A percentile compares a stretch with the other conserved stretches of the same genome.
phyloP scores from a whole-genome alignment of 139 green algal species.

The Mesotaenium endlicherianum region DNA sequence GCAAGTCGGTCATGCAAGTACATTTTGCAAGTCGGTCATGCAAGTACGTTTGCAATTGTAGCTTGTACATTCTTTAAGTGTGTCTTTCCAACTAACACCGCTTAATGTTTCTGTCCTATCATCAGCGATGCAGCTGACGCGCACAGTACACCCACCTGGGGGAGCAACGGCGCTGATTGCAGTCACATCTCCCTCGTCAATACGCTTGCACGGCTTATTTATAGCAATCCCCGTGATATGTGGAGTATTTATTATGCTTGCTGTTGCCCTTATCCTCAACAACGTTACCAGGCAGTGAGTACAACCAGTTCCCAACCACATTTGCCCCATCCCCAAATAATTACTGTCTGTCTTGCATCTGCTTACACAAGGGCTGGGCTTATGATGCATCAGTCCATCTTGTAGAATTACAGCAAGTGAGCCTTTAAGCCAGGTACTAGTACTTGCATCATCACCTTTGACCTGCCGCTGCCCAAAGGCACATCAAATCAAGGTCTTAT shows the following conservation, averaged over 20 bases:
- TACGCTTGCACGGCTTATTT: conserved; percentile 31
- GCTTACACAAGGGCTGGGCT: neutral
- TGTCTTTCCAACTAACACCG: too few relatives aligned
- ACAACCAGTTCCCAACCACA: neutral
- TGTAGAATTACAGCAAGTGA: neutral
- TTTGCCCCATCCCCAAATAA: neutral
- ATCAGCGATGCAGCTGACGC: conserved; percentile 29
- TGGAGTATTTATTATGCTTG: conserved; percentile 20
- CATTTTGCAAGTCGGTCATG: too few relatives aligned
- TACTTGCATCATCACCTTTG: neutral
- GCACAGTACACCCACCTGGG: conserved; percentile 26
- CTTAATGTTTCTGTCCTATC: neutral
- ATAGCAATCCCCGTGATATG: conserved; percentile 27
- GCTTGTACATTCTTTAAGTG: too few relatives aligned
- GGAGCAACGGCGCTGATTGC: conserved; percentile 36
- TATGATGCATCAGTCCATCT: neutral
- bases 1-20: too few relatives aligned
- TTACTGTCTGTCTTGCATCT: neutral
- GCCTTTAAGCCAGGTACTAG: neutral
- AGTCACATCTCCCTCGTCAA: neutral
- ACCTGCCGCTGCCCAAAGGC: neutral
- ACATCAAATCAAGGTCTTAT: conserved; percentile 1
- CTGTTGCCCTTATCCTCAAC: conserved; percentile 30
- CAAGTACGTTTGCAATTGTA: too few relatives aligned
- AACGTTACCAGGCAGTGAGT: conserved; percentile 32